Percentiles rank a stretch among this genome's conserved stretches.
Evolutionary conservation across 192 early-diverging fungal species (phyloP).

Genomic region (Piromyces sp.): DNA sequence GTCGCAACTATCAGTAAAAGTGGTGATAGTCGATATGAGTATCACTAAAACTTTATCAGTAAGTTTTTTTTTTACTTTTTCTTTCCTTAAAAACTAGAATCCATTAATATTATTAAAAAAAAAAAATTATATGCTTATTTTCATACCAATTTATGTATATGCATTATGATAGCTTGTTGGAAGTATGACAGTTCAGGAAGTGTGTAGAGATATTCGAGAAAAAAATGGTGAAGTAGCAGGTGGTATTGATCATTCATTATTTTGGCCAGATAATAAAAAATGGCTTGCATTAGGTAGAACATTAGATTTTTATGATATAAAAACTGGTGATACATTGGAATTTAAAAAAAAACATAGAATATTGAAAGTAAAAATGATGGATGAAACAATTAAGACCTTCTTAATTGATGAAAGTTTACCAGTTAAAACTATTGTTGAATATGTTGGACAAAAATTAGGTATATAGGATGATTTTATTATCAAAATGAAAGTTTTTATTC

Average conservation of each 20-base stretch:
- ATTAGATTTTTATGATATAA: slow-evolving; percentile 40
- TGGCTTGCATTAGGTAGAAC: slow-evolving; percentile 29
- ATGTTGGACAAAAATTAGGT: slow-evolving; percentile 36
- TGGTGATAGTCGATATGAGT: neutral
- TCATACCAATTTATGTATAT: no score
- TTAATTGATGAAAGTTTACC: slow-evolving; percentile 27
- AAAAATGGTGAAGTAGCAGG: slow-evolving; percentile 27
- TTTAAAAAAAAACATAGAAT: slow-evolving; percentile 37
- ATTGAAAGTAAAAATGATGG: slow-evolving; percentile 26
- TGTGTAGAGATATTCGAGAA: slow-evolving; percentile 30
- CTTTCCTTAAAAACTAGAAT: no score
- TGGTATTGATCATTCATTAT: slow-evolving; percentile 30
- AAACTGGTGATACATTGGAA: slow-evolving; percentile 28
- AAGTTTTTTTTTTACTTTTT: no score
- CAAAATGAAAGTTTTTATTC: no score
- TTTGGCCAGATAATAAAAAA: slow-evolving; percentile 27
- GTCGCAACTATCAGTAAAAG: neutral
- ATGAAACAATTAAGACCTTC: slow-evolving; percentile 29
- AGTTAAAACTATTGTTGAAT: slow-evolving; percentile 19
- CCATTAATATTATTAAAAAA: no score
- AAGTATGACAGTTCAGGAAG: slow-evolving; percentile 23
- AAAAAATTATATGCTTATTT: no score
- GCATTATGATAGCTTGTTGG: neutral
- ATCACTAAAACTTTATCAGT: neutral
- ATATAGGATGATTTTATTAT: neutral